phyloP scores from a whole-genome alignment of 129 eudicot genomes.

The Heracleum sosnowskyi region DNA sequence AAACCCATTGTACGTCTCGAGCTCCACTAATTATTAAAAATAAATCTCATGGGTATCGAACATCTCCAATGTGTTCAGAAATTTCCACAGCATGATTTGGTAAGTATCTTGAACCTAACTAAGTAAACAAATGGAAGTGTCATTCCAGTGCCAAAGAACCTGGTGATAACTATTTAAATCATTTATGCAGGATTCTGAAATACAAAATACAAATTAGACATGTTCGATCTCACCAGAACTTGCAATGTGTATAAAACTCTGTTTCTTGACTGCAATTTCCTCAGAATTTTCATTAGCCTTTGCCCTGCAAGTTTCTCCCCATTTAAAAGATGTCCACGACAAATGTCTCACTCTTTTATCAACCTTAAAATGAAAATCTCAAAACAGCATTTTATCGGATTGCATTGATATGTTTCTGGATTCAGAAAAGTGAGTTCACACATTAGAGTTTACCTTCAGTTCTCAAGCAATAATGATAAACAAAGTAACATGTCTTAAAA shows the following conservation, averaged over 20 bases:
- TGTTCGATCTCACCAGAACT: not conserved
- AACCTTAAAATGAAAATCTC: no score
- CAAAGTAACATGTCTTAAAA: not conserved
- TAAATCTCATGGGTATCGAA: not conserved
- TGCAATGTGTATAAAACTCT: not conserved
- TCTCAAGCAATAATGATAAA: not conserved
- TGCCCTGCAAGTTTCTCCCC: not conserved
- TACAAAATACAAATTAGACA: not conserved
- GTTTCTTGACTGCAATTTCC: not conserved
- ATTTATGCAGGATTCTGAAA: not conserved
- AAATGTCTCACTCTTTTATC: no score
- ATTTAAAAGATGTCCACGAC: not conserved
- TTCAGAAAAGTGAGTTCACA: not conserved
- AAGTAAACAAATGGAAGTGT: not conserved
- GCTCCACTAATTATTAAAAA: not conserved
- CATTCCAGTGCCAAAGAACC: not conserved
- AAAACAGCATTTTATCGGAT: not conserved
- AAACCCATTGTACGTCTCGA: not conserved
- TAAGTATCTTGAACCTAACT: not conserved
- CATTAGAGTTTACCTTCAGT: not conserved
- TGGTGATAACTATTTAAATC: not conserved
- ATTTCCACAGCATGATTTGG: not conserved
- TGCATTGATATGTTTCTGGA: not conserved
- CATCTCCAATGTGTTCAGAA: not conserved
- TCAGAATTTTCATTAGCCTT: not conserved